Conservation (phyloP, 805 yeast species). For the Aciculoconidium aculeatum region DNA sequence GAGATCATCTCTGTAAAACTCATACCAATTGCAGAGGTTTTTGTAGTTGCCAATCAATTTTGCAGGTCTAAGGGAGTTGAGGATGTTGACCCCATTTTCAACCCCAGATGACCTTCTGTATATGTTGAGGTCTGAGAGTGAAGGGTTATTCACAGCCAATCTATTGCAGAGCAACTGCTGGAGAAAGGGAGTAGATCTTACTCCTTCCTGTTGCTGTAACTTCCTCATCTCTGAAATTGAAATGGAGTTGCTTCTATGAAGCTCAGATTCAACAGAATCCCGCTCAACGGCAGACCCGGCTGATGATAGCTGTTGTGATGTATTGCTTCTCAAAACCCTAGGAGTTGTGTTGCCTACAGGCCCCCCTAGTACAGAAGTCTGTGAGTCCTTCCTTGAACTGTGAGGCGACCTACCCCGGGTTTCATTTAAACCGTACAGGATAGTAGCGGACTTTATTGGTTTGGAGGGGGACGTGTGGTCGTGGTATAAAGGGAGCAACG, state of each 20-base stretch:
- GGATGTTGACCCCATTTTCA: constrained; percentile 14
- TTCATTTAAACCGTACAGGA: too few species aligned
- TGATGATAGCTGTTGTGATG: too few species aligned
- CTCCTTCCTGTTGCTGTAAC: not conserved
- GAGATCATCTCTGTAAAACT: constrained; percentile 12
- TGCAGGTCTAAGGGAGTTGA: constrained; percentile 24
- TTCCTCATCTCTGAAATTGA: constrained; percentile 5
- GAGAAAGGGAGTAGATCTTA: constrained; percentile 16
- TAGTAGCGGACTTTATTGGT: too few species aligned
- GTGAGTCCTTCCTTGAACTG: too few species aligned
- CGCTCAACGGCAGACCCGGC: too few species aligned
- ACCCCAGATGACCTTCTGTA: constrained; percentile 1
- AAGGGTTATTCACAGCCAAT: constrained; percentile 27
- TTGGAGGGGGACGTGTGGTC: too few species aligned
- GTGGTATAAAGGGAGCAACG: not conserved
- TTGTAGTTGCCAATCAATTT: constrained; percentile 29
- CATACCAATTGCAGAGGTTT: constrained; percentile 27
- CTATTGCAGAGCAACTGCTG: constrained; percentile 24
- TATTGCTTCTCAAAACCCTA: too few species aligned
- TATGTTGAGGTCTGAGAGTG: constrained; percentile 4
- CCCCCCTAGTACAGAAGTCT: too few species aligned
- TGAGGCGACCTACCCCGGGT: too few species aligned
- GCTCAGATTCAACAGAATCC: too few species aligned
- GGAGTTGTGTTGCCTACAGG: too few species aligned
- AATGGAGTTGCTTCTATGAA: constrained; percentile 8